A percentile compares a stretch with the other conserved stretches of the same genome.
Conservation (phyloP, 2,329 filamentous ascomycete genomes). For the Claviceps lovelessii region DNA sequence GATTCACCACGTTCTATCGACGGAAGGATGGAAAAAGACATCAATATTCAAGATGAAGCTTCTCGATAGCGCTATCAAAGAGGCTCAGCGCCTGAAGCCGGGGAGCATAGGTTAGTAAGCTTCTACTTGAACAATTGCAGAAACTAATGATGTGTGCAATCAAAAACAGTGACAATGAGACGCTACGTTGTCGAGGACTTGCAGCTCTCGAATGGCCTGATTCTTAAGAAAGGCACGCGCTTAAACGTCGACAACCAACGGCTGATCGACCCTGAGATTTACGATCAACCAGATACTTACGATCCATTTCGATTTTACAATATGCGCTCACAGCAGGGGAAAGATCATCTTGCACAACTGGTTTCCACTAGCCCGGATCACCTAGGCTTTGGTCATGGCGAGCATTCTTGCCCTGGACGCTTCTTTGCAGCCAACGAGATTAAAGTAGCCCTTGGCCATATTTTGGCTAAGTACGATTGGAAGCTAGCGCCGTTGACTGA, state of each 20-base stretch:
- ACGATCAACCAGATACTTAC: conserved; percentile 9
- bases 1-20: conserved; percentile 9
- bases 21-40: conserved; percentile 28
- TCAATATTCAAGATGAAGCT: conserved; percentile 29
- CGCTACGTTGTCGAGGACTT: conserved; percentile 5
- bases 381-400: conserved; percentile 22
- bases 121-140: background rate
- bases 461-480: background rate
- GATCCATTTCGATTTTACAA: conserved; percentile 11
- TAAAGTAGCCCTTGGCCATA: conserved; percentile 10
- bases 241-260: conserved; percentile 7
- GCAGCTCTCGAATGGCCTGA: conserved; percentile 8
- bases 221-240: conserved; percentile 10
- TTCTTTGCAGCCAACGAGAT: conserved; percentile 25
- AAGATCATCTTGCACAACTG: conserved; percentile 12
- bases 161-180: background rate
- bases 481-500: background rate
- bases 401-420: conserved; percentile 25
- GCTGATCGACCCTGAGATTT: conserved; percentile 9
- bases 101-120: background rate
- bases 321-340: conserved; percentile 4
- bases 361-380: conserved; percentile 16
- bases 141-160: too few species aligned
- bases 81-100: conserved; percentile 32
- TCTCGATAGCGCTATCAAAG: conserved; percentile 35